A percentile compares a stretch with the other conserved stretches of the same genome.
Evolutionary conservation across 352 stramenopile species (phyloP).

Genomic region (Phytophthora syringae): DNA sequence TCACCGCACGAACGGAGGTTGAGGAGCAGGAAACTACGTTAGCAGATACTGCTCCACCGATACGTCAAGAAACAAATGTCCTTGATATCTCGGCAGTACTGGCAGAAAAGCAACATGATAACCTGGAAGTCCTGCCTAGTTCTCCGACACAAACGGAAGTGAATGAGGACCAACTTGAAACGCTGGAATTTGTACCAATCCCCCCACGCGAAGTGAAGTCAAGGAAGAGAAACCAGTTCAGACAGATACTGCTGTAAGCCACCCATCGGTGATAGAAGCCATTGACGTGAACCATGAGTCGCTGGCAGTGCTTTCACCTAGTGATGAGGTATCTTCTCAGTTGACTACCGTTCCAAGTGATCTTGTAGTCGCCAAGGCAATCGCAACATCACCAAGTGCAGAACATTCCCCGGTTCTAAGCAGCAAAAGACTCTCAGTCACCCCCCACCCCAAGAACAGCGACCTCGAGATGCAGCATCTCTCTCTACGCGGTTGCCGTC

Average conservation of each 20-base stretch:
- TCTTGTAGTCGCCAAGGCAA: neutral
- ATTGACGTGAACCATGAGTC: neutral
- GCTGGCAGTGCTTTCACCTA: neutral
- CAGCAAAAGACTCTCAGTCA: neutral
- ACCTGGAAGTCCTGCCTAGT: too few species aligned
- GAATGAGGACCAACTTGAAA: too few species aligned
- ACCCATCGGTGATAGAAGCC: neutral
- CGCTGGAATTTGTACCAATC: neutral
- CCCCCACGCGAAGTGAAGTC: neutral
- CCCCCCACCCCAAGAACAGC: neutral
- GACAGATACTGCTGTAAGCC: neutral
- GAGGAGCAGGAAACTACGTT: neutral
- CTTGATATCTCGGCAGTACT: too few species aligned
- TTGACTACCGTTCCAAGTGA: neutral
- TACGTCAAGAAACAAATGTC: too few species aligned
- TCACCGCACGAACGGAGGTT: neutral
- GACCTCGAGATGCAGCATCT: neutral
- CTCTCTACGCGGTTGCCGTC: slow-evolving; percentile 27
- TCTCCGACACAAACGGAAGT: too few species aligned
- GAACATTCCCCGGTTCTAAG: neutral
- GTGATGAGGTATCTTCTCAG: neutral
- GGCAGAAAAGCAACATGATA: too few species aligned
- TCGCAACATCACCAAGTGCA: neutral
- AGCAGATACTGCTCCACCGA: neutral
- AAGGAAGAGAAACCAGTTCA: neutral